Base-by-base conservation (phyloP, 108 stramenopile species). In the Ochromonas danica region DNA sequence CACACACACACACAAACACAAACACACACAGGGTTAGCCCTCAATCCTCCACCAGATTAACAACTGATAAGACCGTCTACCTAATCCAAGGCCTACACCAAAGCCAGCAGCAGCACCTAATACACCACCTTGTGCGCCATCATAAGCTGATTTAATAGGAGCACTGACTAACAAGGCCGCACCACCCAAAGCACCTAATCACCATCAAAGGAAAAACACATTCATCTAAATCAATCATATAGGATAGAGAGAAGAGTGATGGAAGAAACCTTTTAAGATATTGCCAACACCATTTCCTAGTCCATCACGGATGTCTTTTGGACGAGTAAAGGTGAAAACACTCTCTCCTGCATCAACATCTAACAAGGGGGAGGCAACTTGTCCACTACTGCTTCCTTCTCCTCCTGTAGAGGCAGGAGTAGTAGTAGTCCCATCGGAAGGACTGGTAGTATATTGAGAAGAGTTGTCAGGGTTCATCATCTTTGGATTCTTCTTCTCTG, bases 1-100 rank as follows among this genome's bases (percentile, higher is more conserved):
- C 63, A 36, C 3, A 33, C 0, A 80, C 84, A 28, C 27, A 3
- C 28, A 42, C 81, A 67, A n/a, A n/a, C n/a, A n/a, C n/a, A n/a
- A n/a, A n/a, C n/a, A n/a, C n/a, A n/a, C n/a, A n/a, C n/a, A n/a
- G n/a, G n/a, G n/a, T 6, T 25, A 67, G 14, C 63, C 63, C 63
- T 14, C 10, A 25, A 22, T 67, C 63, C 63, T 36, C 35, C 63
- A 6, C 10, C 35, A 3, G 63, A 3, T 10, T 3, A 6, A 14
- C 63, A 3, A 67, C 25, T 25, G 33, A 31, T 14, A 51, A 22
- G 14, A 51, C 45, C 45, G 6, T 51, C 45, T 22, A 51, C 6
- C 6, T 51, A 51, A 51, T 14, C 45, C 6, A 22, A 6, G 22
- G 22, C 22, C 6, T 51, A 51, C 22, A 51, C 22, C 22, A 51